phyloP scores from a whole-genome alignment of 306 rosid genomes.

The Prunus davidiana region DNA sequence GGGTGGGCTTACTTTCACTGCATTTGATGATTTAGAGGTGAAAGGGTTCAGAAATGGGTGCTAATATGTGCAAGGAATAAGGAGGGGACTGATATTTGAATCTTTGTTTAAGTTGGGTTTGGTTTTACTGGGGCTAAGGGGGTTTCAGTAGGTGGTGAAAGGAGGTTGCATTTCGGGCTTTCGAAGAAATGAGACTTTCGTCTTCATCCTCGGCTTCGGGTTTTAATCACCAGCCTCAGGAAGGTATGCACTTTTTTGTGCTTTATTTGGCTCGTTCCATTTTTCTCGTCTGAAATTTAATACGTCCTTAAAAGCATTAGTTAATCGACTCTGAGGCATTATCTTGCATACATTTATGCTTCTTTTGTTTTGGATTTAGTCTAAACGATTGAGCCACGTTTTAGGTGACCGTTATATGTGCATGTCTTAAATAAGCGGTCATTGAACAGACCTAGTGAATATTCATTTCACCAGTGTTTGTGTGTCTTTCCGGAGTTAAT shows the following conservation, averaged over 20 bases:
- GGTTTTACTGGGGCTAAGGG: conserved; percentile 17
- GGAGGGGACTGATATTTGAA: conserved; percentile 11
- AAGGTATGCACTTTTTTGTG: conserved; percentile 35
- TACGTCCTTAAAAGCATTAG: background rate
- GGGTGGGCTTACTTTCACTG: conserved; percentile 23
- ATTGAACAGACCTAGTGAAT: background rate
- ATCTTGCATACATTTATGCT: background rate
- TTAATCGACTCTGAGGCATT: background rate
- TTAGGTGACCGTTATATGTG: background rate
- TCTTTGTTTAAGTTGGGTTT: conserved; percentile 20
- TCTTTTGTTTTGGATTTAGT: background rate
- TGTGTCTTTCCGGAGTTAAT: background rate
- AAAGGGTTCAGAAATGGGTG: conserved; percentile 10
- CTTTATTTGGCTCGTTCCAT: background rate
- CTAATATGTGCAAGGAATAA: conserved; percentile 1
- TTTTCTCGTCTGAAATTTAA: background rate
- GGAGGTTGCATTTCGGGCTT: background rate
- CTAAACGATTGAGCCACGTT: background rate
- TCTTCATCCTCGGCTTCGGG: conserved; percentile 44
- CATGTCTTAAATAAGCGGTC: background rate
- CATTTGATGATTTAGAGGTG: conserved; percentile 25
- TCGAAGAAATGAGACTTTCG: conserved; percentile 50
- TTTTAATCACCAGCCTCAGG: conserved; percentile 44
- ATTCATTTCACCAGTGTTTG: background rate
- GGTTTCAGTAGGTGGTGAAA: conserved; percentile 29